A percentile compares a stretch with the other conserved stretches of the same genome.
Conservation (phyloP, 2,329 filamentous ascomycete species). For the Aureobasidium sp. region DNA sequence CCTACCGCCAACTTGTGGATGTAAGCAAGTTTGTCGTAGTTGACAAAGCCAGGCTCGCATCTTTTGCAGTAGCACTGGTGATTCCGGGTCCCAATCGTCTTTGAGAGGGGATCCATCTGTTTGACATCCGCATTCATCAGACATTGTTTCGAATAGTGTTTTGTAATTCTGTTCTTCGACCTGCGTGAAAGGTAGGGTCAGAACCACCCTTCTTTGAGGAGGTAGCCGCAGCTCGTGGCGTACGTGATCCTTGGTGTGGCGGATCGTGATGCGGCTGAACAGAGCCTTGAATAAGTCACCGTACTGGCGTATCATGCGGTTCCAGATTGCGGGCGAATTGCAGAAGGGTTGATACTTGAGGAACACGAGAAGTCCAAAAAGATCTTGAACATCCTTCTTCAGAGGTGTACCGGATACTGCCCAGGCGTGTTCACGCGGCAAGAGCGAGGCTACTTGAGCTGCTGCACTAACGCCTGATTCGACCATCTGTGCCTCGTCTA, state of each 20-base stretch:
- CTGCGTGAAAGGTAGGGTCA: constrained; percentile 90
- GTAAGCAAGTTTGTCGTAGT: constrained; percentile 84
- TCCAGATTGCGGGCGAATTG: constrained; percentile 71
- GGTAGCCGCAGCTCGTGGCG: constrained; percentile 83
- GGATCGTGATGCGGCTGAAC: constrained; percentile 77
- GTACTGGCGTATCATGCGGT: constrained; percentile 59
- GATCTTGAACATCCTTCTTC: constrained; percentile 79
- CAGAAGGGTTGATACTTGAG: constrained; percentile 82
- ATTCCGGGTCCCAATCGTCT: constrained; percentile 71
- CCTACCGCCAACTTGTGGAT: constrained; percentile 80
- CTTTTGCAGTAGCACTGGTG: constrained; percentile 62
- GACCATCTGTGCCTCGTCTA: constrained; percentile 89
- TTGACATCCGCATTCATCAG: constrained; percentile 72
- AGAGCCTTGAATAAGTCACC: constrained; percentile 68
- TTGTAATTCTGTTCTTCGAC: constrained; percentile 93
- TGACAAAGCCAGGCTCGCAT: constrained; percentile 86
- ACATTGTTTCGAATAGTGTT: constrained; percentile 79
- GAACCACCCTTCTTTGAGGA: constrained; percentile 84
- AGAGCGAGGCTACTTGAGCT: constrained; percentile 79
- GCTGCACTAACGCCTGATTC: constrained; percentile 89
- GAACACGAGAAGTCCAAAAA: constrained; percentile 85
- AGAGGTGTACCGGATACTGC: constrained; percentile 93
- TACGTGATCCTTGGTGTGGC: constrained; percentile 87
- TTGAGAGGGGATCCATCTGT: constrained; percentile 66
- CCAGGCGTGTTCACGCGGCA: constrained; percentile 91